Conservation (phyloP, 495 filamentous ascomycete genomes). For the Haplographium delicatum region DNA sequence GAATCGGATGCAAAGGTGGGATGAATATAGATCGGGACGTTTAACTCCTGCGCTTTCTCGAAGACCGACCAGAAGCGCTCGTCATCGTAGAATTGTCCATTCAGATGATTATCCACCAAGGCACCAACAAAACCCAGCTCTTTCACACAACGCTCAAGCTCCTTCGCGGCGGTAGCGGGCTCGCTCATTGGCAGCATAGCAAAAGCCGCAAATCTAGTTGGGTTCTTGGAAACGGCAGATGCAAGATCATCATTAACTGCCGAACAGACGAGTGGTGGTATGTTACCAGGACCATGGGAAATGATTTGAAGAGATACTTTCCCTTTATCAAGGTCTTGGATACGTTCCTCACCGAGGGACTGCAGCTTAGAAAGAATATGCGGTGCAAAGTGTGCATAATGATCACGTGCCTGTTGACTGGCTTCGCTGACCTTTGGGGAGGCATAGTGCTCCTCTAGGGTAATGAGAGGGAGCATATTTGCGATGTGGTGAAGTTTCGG, state of each 20-base stretch:
- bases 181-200: constrained; percentile 45
- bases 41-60: constrained; percentile 41
- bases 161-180: constrained; percentile 39
- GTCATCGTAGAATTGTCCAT: constrained; percentile 38
- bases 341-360: constrained; percentile 36
- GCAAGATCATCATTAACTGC: constrained; percentile 51
- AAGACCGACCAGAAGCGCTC: constrained; percentile 40
- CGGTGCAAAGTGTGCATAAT: constrained; percentile 26
- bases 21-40: constrained; percentile 56
- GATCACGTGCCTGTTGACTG: constrained; percentile 6
- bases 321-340: constrained; percentile 46
- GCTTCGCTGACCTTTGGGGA: constrained; percentile 29
- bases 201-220: constrained; percentile 49
- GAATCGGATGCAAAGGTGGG: constrained; percentile 45
- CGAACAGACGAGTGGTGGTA: constrained; percentile 29
- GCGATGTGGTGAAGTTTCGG: too few species aligned
- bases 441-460: constrained; percentile 59
- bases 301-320: constrained; percentile 50
- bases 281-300: constrained; percentile 43
- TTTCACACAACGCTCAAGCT: constrained; percentile 44
- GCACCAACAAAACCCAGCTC: constrained; percentile 50
- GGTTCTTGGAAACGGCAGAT: constrained; percentile 37
- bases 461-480: constrained; percentile 38
- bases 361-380: constrained; percentile 29
- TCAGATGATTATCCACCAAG: constrained; percentile 47